Evolutionary conservation across 2,329 filamentous ascomycete species (phyloP).

Genomic region (Endothia cerciana): DNA sequence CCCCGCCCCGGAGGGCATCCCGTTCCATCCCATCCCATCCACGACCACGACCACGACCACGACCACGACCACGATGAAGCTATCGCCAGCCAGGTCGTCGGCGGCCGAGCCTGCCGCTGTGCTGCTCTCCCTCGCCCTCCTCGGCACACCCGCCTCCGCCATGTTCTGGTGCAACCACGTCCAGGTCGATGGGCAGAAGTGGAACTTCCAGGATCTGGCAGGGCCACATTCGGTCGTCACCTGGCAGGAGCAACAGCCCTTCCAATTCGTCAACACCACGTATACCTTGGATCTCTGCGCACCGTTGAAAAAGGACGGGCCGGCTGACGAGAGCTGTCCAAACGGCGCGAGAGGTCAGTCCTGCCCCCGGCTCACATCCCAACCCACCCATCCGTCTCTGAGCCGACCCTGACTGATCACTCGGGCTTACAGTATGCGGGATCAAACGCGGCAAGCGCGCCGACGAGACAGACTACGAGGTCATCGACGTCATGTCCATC

Average conservation of each 20-base stretch:
- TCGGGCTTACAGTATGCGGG: constrained; percentile 66
- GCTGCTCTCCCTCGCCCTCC: constrained; percentile 41
- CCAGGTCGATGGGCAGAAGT: constrained; percentile 60
- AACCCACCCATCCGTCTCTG: not conserved
- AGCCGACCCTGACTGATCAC: constrained; percentile 8
- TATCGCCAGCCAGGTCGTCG: constrained; percentile 37
- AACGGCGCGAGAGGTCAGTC: constrained; percentile 67
- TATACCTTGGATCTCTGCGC: constrained; percentile 81
- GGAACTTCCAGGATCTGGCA: constrained; percentile 65
- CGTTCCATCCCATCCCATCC: not conserved
- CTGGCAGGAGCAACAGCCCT: constrained; percentile 49
- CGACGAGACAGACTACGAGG: constrained; percentile 51
- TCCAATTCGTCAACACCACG: constrained; percentile 70
- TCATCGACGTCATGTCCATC: constrained; percentile 69
- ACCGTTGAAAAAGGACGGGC: constrained; percentile 62
- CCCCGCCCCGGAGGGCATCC: not conserved
- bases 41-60: no score
- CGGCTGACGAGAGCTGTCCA: constrained; percentile 65
- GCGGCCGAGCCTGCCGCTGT: constrained; percentile 41
- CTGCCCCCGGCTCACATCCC: not conserved
- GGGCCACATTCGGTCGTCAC: constrained; percentile 73
- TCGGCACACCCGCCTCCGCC: constrained; percentile 45
- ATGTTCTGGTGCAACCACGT: constrained; percentile 67
- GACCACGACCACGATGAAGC: constrained; percentile 42
- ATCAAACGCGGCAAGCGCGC: constrained; percentile 62